Evolutionary conservation across 2,329 filamentous ascomycete genomes (phyloP).

Genomic region (Aspergillus fischeri): DNA sequence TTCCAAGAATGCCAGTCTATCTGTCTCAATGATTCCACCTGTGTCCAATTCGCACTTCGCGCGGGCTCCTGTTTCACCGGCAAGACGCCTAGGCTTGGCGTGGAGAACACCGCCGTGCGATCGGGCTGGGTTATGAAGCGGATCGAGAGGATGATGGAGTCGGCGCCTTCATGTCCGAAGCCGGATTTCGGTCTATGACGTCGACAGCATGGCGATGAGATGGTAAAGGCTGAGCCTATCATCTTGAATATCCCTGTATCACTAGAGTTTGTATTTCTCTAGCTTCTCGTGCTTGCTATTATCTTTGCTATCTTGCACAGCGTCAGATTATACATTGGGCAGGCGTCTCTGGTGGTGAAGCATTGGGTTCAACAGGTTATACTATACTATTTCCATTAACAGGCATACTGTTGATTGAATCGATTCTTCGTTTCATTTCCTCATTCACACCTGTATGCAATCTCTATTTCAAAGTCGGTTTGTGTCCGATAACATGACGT

Average conservation of each 20-base stretch:
- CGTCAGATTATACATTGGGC: background rate
- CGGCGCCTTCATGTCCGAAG: conserved; percentile 23
- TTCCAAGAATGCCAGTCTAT: conserved; percentile 29
- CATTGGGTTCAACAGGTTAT: background rate
- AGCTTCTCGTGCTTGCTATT: background rate
- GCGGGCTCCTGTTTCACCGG: conserved; percentile 28
- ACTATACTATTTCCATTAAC: background rate
- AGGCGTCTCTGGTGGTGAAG: background rate
- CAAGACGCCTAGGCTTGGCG: conserved; percentile 28
- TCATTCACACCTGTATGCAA: background rate
- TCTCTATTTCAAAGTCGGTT: background rate
- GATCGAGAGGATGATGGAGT: conserved; percentile 25
- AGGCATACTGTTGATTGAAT: background rate
- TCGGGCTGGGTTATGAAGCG: conserved; percentile 32
- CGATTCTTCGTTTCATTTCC: background rate
- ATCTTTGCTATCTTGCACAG: background rate
- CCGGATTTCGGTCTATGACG: conserved; percentile 25
- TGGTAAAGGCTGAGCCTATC: background rate
- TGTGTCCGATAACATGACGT: background rate
- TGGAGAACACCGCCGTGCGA: conserved; percentile 15
- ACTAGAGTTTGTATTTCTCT: background rate
- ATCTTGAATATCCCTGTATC: background rate
- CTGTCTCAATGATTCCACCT: conserved; percentile 24
- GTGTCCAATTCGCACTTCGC: conserved; percentile 31
- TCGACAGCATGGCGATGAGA: background rate